Evolutionary conservation across 495 filamentous ascomycete genomes (phyloP).

Genomic region (Bacidia gigantensis): DNA sequence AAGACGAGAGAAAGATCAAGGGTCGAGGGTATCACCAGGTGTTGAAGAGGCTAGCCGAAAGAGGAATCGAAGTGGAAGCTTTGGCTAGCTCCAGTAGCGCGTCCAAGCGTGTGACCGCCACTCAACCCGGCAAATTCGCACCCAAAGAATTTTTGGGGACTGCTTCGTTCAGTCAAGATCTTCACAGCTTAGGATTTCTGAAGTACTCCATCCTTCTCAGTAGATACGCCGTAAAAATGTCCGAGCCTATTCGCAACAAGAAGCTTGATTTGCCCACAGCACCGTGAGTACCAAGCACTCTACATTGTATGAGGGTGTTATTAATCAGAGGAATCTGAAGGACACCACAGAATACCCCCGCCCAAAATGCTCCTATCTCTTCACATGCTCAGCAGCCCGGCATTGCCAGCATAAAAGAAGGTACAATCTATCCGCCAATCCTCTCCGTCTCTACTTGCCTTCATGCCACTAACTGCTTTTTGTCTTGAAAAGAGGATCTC

Average conservation of each 20-base stretch:
- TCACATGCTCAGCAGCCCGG: slow-evolving; percentile 94
- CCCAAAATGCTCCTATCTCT: slow-evolving; percentile 88
- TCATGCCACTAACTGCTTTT: slow-evolving; percentile 2
- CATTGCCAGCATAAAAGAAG: slow-evolving; percentile 93
- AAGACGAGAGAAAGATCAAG: no score
- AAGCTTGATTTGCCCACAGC: slow-evolving; percentile 68
- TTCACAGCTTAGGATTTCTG: slow-evolving; percentile 23
- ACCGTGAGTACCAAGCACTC: slow-evolving; percentile 46
- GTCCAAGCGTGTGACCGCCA: neutral
- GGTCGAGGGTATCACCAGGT: no score
- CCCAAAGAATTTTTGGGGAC: slow-evolving; percentile 15
- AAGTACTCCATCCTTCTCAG: neutral
- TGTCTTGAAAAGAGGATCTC: slow-evolving; percentile 55
- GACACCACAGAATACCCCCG: slow-evolving; percentile 93
- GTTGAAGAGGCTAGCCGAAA: neutral
- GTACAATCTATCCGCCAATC: slow-evolving; percentile 35
- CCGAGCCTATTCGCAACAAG: slow-evolving; percentile 84
- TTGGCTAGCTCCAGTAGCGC: neutral
- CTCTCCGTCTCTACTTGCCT: neutral
- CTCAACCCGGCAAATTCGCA: neutral
- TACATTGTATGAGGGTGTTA: slow-evolving; percentile 7
- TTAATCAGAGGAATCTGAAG: slow-evolving; percentile 27
- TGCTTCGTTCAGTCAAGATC: slow-evolving; percentile 9
- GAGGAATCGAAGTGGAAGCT: neutral
- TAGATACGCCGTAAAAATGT: slow-evolving; percentile 42